These are phyloP conservation scores for Plasmodium sp. DNA, from an alignment of 169 alveolate genomes.

Conservation along the genomic window DNA sequence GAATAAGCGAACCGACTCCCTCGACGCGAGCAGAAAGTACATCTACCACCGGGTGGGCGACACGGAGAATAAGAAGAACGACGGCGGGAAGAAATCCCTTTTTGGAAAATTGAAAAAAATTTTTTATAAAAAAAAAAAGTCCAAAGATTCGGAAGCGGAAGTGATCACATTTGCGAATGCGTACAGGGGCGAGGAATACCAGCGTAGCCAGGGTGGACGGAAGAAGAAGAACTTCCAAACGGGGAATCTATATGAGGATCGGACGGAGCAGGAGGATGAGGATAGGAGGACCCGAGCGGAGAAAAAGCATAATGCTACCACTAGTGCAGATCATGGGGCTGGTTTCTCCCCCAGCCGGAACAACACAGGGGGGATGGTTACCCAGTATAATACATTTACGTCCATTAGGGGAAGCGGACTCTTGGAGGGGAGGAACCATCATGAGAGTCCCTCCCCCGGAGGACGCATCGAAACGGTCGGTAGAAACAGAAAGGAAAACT, in stretches of 20 bases:
- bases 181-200: background rate
- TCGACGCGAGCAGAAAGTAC: background rate
- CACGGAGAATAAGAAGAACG: background rate
- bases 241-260: background rate
- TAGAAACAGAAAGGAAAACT: background rate
- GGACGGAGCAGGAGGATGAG: background rate
- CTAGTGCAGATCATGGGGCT: background rate
- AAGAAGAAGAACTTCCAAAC: background rate
- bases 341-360: background rate
- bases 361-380: background rate
- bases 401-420: background rate
- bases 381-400: background rate
- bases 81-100: constrained; percentile 7
- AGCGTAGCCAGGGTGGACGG: background rate
- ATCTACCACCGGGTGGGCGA: background rate
- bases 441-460: background rate
- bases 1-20: background rate
- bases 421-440: background rate
- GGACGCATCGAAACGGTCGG: background rate
- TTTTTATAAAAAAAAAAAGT: constrained; percentile 44
- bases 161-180: background rate
- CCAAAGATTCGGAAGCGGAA: background rate
- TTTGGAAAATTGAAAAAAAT: constrained; percentile 41
- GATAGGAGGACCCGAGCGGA: background rate
- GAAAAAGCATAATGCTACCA: background rate